Percentiles rank a stretch among this genome's conserved stretches.
These are phyloP conservation scores for Magnaporthales sp. DNA, from an alignment of 2,329 filamentous ascomycete species.

Conservation along the genomic window DNA sequence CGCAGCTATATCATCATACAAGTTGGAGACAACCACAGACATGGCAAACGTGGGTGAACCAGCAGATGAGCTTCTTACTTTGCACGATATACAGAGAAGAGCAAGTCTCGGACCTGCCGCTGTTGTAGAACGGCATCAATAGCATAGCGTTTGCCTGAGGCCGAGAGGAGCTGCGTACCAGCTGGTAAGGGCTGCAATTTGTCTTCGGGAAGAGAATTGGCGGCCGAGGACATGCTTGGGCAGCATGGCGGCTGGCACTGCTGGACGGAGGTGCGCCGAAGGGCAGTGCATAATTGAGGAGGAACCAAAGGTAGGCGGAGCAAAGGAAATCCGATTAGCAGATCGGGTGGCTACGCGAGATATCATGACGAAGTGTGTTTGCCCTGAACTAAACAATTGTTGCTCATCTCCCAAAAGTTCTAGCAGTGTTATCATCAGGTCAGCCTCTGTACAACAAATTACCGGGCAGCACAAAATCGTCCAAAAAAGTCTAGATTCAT, in stretches of 20 bases:
- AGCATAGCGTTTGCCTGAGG: neutral
- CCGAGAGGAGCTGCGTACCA: neutral
- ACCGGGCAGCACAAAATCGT: neutral
- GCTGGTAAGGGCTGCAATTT: neutral
- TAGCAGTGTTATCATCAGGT: no score
- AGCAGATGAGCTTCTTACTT: neutral
- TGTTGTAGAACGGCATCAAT: neutral
- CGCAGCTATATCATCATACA: neutral
- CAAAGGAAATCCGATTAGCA: neutral
- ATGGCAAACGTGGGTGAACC: no score
- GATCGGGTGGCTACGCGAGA: neutral
- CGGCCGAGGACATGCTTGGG: neutral
- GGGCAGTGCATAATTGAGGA: neutral
- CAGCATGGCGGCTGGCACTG: neutral
- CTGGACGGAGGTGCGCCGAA: neutral
- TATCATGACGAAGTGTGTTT: neutral
- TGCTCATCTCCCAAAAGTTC: no score
- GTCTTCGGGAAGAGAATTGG: neutral
- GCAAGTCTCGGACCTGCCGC: neutral
- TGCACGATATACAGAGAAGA: neutral
- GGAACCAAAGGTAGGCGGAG: neutral
- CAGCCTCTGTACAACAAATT: no score
- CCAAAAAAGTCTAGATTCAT: neutral
- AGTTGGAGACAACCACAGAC: no score
- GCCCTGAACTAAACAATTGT: no score